Percentiles rank a stretch among this genome's conserved stretches.
phyloP scores from a whole-genome alignment of 1,139 yeast species.

The Scheffersomyces illinoinensis region DNA sequence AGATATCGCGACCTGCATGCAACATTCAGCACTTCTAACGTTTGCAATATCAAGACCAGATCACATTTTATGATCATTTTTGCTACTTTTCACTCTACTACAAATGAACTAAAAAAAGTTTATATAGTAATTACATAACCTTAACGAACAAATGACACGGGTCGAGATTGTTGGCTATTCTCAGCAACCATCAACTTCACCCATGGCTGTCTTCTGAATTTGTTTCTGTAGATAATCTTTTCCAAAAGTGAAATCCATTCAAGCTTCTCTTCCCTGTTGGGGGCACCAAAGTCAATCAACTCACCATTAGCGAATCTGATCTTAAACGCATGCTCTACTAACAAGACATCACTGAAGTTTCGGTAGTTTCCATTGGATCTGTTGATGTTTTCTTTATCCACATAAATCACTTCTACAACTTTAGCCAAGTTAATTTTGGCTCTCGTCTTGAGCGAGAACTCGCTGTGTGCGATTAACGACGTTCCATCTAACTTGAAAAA shows the following conservation, averaged over 20 bases:
- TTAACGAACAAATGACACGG: background rate
- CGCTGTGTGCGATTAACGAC: constrained; percentile 66
- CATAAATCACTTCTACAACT: constrained; percentile 54
- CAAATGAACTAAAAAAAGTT: background rate
- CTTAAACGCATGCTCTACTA: constrained; percentile 65
- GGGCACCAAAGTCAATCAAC: constrained; percentile 68
- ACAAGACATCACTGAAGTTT: constrained; percentile 62
- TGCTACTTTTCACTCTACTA: background rate
- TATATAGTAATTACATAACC: background rate
- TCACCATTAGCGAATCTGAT: constrained; percentile 68
- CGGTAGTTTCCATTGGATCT: constrained; percentile 40
- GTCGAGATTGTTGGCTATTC: background rate
- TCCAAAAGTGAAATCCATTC: constrained; percentile 60
- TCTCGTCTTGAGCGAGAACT: constrained; percentile 58
- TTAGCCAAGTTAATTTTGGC: constrained; percentile 68
- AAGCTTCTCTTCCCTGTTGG: constrained; percentile 52
- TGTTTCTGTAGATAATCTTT: constrained; percentile 52
- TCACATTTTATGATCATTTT: too few species aligned
- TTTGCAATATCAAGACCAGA: background rate
- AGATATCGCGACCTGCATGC: background rate
- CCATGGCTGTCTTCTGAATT: constrained; percentile 71
- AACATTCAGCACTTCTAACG: background rate
- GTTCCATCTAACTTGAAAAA: constrained; percentile 62
- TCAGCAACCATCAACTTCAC: constrained; percentile 48
- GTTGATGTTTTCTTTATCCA: constrained; percentile 43